These are phyloP conservation scores for Escallonia rubra DNA, from an alignment of 129 eudicot species.

Conservation along the genomic window DNA sequence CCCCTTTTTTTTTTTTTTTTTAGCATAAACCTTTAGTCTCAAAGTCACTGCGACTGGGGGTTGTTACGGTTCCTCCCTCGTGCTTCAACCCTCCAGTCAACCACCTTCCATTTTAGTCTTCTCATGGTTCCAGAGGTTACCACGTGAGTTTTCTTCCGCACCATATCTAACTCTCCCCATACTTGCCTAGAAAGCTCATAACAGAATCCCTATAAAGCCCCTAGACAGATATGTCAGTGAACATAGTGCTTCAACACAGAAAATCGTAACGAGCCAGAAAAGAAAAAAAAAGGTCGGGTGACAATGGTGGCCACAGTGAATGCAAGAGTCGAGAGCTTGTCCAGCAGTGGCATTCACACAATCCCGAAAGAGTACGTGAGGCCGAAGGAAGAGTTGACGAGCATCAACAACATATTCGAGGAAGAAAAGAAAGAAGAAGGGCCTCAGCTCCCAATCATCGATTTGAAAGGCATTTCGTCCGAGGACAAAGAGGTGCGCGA, in stretches of 20 bases:
- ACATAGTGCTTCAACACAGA: background rate
- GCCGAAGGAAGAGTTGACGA: conserved; percentile 54
- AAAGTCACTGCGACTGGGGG: too few relatives aligned
- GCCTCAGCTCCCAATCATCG: conserved; percentile 70
- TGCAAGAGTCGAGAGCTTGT: conserved; percentile 68
- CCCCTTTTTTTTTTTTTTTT: too few relatives aligned
- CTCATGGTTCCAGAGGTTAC: too few relatives aligned
- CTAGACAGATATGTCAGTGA: background rate
- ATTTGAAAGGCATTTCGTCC: conserved; percentile 42
- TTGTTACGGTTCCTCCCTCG: too few relatives aligned
- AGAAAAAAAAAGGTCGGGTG: background rate
- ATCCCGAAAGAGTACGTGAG: conserved; percentile 88
- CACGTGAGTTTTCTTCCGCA: too few relatives aligned
- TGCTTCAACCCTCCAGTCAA: background rate
- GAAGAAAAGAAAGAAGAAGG: conserved; percentile 47
- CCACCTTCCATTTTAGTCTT: too few relatives aligned
- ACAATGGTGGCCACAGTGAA: conserved; percentile 32
- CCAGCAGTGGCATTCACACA: conserved; percentile 59
- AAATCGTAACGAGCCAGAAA: background rate
- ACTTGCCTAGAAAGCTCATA: background rate
- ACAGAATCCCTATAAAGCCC: background rate
- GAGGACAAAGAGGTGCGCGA: conserved; percentile 39
- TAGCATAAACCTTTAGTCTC: too few relatives aligned
- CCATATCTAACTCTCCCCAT: background rate
- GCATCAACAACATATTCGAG: conserved; percentile 66